These are phyloP conservation scores for Fonsecaea multimorphosa DNA, from an alignment of 2,329 filamentous ascomycete species.

Conservation along the genomic window DNA sequence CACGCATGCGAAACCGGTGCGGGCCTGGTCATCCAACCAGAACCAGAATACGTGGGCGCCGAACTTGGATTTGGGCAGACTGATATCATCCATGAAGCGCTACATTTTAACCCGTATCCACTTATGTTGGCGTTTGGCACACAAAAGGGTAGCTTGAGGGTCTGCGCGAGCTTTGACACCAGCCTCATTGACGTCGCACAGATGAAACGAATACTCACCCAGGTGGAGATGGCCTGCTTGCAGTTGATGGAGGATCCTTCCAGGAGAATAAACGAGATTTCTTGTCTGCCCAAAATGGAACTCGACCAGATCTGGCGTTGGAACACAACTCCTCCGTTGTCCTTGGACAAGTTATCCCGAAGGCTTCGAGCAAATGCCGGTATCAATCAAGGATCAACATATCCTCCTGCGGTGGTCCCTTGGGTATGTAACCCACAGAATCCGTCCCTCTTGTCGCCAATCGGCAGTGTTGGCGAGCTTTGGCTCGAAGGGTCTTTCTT, in stretches of 20 bases:
- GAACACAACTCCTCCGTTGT: conserved; percentile 49
- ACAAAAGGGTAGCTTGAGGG: conserved; percentile 58
- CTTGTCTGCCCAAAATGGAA: conserved; percentile 44
- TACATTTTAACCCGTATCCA: conserved; percentile 59
- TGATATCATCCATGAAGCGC: conserved; percentile 65
- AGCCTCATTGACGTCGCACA: conserved; percentile 60
- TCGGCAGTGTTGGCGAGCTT: conserved; percentile 48
- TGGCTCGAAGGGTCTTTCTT: conserved; percentile 49
- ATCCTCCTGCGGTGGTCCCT: conserved; percentile 48
- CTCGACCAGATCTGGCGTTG: conserved; percentile 50
- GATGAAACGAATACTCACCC: conserved; percentile 61
- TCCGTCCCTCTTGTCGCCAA: conserved; percentile 45
- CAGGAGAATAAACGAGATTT: conserved; percentile 44
- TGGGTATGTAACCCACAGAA: conserved; percentile 53
- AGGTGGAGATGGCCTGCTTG: conserved; percentile 60
- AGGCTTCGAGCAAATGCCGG: conserved; percentile 14
- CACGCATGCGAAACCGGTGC: conserved; percentile 57
- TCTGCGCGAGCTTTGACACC: conserved; percentile 70
- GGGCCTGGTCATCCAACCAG: conserved; percentile 50
- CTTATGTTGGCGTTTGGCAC: conserved; percentile 58
- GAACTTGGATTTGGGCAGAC: conserved; percentile 46
- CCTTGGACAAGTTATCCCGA: conserved; percentile 41
- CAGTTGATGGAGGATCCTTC: conserved; percentile 51
- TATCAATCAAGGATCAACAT: conserved; percentile 34
- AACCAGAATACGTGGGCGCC: conserved; percentile 46